Conservation (phyloP, 306 rosid species). For the Fragaria iinumae region DNA sequence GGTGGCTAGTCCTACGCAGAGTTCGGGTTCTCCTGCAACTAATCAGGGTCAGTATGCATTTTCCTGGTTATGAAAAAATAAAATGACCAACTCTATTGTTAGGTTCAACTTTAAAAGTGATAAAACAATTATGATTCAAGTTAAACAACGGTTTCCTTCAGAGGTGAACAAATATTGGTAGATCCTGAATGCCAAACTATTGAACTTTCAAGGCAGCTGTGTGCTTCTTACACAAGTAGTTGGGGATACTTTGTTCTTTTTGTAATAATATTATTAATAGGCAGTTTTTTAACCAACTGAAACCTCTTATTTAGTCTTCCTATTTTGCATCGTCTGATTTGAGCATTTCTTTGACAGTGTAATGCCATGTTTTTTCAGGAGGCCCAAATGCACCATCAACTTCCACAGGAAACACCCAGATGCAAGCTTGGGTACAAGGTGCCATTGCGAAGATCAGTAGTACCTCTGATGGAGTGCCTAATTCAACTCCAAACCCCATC, state of each 20-base stretch:
- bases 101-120: background rate
- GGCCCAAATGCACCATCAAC: constrained; percentile 73
- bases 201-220: constrained; percentile 4
- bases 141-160: background rate
- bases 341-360: constrained; percentile 2
- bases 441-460: constrained; percentile 95
- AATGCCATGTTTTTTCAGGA: constrained; percentile 43
- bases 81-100: background rate
- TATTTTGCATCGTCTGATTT: background rate
- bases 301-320: background rate
- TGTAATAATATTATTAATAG: background rate
- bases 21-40: constrained; percentile 77
- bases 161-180: constrained; percentile 1
- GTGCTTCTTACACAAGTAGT: constrained; percentile 1
- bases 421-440: constrained; percentile 99
- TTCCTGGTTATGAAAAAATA: background rate
- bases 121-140: background rate
- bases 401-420: constrained; percentile 82
- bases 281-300: background rate
- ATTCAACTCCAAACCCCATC: constrained; percentile 76
- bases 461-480: constrained; percentile 77
- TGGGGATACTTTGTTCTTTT: background rate
- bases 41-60: constrained; percentile 66
- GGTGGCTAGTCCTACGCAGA: constrained; percentile 94
- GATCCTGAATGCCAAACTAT: background rate